These are phyloP conservation scores for Heliocybe sulcata DNA, from an alignment of 1,284 basidiomycete genomes.

Conservation along the genomic window DNA sequence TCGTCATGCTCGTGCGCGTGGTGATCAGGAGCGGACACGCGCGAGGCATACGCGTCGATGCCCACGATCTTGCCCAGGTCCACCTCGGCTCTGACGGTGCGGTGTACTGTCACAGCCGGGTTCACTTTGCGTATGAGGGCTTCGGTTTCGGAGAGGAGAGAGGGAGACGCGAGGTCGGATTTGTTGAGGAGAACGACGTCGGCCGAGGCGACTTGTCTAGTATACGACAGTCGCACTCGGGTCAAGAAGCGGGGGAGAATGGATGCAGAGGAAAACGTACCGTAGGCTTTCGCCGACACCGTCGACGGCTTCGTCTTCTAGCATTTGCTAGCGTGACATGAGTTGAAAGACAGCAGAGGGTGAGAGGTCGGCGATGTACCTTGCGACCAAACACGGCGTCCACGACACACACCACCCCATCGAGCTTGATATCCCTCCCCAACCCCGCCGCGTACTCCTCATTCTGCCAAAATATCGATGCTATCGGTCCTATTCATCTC, in stretches of 20 bases:
- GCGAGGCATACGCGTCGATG: conserved; percentile 64
- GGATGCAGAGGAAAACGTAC: conserved; percentile 28
- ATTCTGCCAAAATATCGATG: conserved; percentile 88
- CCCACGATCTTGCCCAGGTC: conserved; percentile 72
- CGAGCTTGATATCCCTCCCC: conserved; percentile 68
- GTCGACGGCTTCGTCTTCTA: conserved; percentile 62
- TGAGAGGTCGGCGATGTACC: conserved; percentile 30
- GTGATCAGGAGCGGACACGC: conserved; percentile 22
- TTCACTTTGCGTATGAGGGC: conserved; percentile 65
- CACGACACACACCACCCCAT: conserved; percentile 88
- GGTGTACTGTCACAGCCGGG: conserved; percentile 66
- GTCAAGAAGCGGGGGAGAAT: neutral
- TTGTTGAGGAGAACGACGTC: conserved; percentile 92
- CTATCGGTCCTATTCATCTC: conserved; percentile 58
- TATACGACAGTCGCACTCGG: neutral
- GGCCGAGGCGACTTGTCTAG: conserved; percentile 83
- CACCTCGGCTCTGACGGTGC: conserved; percentile 62
- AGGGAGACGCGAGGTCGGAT: conserved; percentile 57
- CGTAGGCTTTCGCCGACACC: conserved; percentile 72
- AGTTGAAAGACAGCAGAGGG: neutral
- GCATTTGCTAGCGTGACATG: conserved; percentile 60
- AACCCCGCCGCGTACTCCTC: conserved; percentile 77
- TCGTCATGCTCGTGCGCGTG: conserved; percentile 23
- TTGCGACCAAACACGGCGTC: conserved; percentile 81
- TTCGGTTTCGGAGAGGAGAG: conserved; percentile 39